A percentile compares a stretch with the other conserved stretches of the same genome.
Evolutionary conservation across 1,284 basidiomycete genomes (phyloP).

Genomic region (Prillingera fragicola): DNA sequence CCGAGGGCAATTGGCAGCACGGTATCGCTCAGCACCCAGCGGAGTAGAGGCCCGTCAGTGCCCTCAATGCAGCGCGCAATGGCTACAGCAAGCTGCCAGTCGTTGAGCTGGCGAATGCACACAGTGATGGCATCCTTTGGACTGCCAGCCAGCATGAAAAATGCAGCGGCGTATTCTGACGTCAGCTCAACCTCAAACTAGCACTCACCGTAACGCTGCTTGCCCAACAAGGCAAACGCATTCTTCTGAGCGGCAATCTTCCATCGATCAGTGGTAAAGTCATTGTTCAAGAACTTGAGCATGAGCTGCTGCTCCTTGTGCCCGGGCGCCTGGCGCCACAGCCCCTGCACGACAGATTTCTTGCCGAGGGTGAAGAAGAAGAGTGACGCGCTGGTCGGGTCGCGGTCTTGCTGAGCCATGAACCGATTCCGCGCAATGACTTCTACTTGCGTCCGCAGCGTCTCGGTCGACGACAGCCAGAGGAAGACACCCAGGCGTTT

Average conservation of each 20-base stretch:
- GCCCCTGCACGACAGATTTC: slow-evolving; percentile 79
- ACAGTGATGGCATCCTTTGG: slow-evolving; percentile 89
- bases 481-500: slow-evolving; percentile 76
- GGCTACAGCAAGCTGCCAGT: slow-evolving; percentile 84
- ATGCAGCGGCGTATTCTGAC: slow-evolving; percentile 89
- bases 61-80: slow-evolving; percentile 77
- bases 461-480: slow-evolving; percentile 74
- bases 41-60: slow-evolving; percentile 72
- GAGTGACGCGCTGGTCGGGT: slow-evolving; percentile 82
- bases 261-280: slow-evolving; percentile 83
- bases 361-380: slow-evolving; percentile 95
- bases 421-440: slow-evolving; percentile 88
- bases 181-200: background rate
- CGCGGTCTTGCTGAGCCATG: slow-evolving; percentile 73
- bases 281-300: slow-evolving; percentile 88
- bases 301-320: slow-evolving; percentile 85
- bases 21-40: slow-evolving; percentile 62
- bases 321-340: slow-evolving; percentile 93
- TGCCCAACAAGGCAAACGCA: slow-evolving; percentile 85
- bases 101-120: slow-evolving; percentile 77
- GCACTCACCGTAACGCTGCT: slow-evolving; percentile 77
- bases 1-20: slow-evolving; percentile 79
- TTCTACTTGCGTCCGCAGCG: slow-evolving; percentile 73
- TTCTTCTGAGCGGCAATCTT: slow-evolving; percentile 92
- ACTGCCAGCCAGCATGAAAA: slow-evolving; percentile 86